Base-by-base conservation (phyloP, 1,139 yeast genomes). In the Pneumocystis canis region DNA sequence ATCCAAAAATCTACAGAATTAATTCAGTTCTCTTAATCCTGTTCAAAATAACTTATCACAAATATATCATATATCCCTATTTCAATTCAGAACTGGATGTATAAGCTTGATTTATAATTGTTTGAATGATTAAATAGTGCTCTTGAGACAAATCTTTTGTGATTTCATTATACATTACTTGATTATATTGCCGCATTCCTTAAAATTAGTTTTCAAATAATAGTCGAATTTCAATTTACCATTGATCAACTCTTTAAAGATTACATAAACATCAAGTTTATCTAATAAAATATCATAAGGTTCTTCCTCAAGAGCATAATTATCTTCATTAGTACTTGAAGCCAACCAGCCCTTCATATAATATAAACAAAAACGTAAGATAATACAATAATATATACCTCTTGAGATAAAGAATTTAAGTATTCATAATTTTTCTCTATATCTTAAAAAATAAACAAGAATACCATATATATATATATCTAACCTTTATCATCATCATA, bases 241-340 rank as follows among this genome's bases (percentile, higher is more conserved):
- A 47, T 47, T 20, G 9, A 47, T 47, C 33, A 75, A 73, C 28
- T 79, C 77, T 66, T 81, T 78, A 71, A 84, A 79, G 4, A 78
- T 76, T 5, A 74, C 73, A 69, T 82, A 84, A 7, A 89, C 81
- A 69, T 90, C 84, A 58, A 90, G 75, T 58, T 77, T 75, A 69
- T 92, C 97, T 65, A 92, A 76, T 0, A 95, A 84, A 1, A 89
- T 85, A 61, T 85, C 83, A 2, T 86, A 81, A 2, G 96, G 90
- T 73, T 92, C 96, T 70, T 89, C 97, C 32, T 79, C 80, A 5
- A 87, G 73, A 54, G 79, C 83, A 32, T 83, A 88, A 60, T 82
- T 82, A 25, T 76, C 80, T 40, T 75, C 75, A 41, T 78, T 79
- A 47, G 54, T 25, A 47, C 31, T 11, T 25, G 20, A 47, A 25